Evolutionary conservation across 768 basidiomycete species (phyloP), one percentile per base, ranked within the genome.

Genomic region (Clavulina sp.): DNA sequence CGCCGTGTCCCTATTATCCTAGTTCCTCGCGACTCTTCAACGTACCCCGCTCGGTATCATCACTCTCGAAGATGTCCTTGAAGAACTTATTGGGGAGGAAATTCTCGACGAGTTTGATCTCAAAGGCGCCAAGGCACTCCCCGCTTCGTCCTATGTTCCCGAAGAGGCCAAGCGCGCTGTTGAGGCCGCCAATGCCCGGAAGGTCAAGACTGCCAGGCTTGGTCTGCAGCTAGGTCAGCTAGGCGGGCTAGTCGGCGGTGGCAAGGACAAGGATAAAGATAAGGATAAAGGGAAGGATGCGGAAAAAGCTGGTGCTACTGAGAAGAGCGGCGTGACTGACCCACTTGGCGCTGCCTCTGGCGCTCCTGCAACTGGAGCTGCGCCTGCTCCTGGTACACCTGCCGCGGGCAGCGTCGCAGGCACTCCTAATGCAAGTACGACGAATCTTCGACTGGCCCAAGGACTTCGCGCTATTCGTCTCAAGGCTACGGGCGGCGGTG

Each of bases 61-160:
- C 55, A 93, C 89, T 0, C 72, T 93, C 2, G 89, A 93, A 65
- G 89, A 93, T 57, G 84, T 93, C 5, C 70, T 93, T 6, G 89
- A 93, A 75, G 88, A 91, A 61, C 71, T 92, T 7, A 91, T 92
- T 51, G 88, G 88, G 13, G 86, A 91, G 66, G 88, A 91, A 60
- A 89, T 92, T 49, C 86, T 84, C 54, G 86, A 91, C 60, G 88
- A 91, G 66, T 89, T 85, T 61, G 87, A 89, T 60, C 73, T 74
- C 7, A 76, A 84, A 63, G 84, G 82, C 38, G 61, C 55, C 3
- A 59, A 60, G 9, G 55, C 57, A 32, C 60, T 59, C 18, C 57
- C 75, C 61, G 59, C 70, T 56, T 70, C 66, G 21, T 67, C 60
- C 50, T 74, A 64, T 60, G 67, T 66, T 54, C 64, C 65, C 28